Conservation (phyloP, 495 filamentous ascomycete species). For the Penicillium taxi region DNA sequence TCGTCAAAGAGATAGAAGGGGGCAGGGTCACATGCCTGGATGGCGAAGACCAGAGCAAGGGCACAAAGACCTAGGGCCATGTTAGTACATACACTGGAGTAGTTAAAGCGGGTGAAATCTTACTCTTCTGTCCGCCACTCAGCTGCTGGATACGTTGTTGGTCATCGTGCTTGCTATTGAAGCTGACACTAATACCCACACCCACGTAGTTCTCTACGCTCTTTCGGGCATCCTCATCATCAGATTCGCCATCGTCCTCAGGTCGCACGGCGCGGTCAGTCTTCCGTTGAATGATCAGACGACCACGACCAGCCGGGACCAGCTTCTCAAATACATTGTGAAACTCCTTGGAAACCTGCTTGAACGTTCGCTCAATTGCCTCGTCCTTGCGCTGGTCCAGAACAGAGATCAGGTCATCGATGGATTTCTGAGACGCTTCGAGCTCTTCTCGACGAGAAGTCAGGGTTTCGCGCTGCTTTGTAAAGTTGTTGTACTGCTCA, state of each 20-base stretch:
- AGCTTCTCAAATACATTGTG: conserved; percentile 87
- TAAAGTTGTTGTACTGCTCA: conserved; percentile 97
- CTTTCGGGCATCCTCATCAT: conserved; percentile 48
- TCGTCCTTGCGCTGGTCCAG: conserved; percentile 93
- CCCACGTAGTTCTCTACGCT: conserved; percentile 94
- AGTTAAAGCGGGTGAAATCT: conserved; percentile 19
- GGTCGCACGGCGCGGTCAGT: conserved; percentile 58
- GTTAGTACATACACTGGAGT: conserved; percentile 17
- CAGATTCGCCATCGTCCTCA: conserved; percentile 60
- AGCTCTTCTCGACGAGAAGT: conserved; percentile 77
- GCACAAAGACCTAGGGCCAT: conserved; percentile 71
- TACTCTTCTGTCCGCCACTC: conserved; percentile 95
- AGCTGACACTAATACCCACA: conserved; percentile 96
- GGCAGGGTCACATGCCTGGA: conserved; percentile 93
- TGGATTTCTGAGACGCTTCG: conserved; percentile 70
- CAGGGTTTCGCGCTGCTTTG: conserved; percentile 76
- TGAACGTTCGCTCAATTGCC: conserved; percentile 92
- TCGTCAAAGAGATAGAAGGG: conserved; percentile 99
- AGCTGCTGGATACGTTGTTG: conserved; percentile 97
- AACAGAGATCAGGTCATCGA: conserved; percentile 78
- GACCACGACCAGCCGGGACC: conserved; percentile 85
- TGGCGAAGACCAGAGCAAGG: conserved; percentile 94
- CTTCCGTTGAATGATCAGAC: conserved; percentile 88
- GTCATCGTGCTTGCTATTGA: conserved; percentile 97
- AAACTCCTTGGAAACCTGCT: conserved; percentile 91